phyloP scores from a whole-genome alignment of 345 rosid species.

The Hibiscus syriacus region DNA sequence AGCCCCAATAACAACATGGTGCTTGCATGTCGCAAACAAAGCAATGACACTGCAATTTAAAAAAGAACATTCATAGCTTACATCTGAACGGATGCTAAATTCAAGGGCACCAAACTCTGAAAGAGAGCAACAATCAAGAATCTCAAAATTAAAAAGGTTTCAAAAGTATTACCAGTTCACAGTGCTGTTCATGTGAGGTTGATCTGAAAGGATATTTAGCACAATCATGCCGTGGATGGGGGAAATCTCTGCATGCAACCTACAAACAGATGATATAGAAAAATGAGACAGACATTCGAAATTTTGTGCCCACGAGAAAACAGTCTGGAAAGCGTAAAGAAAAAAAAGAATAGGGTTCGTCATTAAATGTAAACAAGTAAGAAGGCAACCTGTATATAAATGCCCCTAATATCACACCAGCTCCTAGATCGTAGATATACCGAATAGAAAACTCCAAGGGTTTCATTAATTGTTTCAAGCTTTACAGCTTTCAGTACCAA shows the following conservation, averaged over 20 bases:
- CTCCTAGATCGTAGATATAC: constrained; percentile 4
- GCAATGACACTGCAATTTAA: constrained; percentile 72
- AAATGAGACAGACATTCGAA: constrained; percentile 3
- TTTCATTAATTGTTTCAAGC: neutral
- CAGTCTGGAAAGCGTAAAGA: neutral
- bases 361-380: neutral
- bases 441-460: neutral
- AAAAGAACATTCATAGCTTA: neutral
- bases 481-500: neutral
- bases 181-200: constrained; percentile 46
- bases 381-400: neutral
- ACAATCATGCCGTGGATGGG: constrained; percentile 79
- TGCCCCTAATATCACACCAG: neutral
- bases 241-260: constrained; percentile 91
- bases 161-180: constrained; percentile 47
- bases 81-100: neutral
- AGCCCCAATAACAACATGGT: constrained; percentile 66
- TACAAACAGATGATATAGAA: constrained; percentile 23
- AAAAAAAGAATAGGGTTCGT: neutral
- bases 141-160: neutral
- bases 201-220: constrained; percentile 53
- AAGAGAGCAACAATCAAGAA: neutral
- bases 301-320: neutral
- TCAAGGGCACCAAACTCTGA: neutral
- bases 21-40: constrained; percentile 78